Base-by-base conservation (phyloP, 495 filamentous ascomycete genomes). In the Penicillium pancosmium region DNA sequence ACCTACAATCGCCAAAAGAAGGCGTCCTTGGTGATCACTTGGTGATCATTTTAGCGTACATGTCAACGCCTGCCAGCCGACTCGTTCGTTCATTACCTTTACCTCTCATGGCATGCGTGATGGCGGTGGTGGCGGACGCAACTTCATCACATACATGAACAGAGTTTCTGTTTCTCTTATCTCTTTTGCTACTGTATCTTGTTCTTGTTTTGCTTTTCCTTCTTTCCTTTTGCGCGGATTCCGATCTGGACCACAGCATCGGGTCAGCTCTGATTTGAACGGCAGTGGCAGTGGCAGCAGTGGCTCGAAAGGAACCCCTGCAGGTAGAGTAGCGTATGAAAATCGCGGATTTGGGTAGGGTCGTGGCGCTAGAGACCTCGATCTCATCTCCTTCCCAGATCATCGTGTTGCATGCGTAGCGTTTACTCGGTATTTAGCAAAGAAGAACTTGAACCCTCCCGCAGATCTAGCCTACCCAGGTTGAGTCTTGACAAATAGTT, bases 191-290 rank as follows among this genome's bases (percentile, higher is more conserved):
- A 21, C 19, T 1, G 19, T 7, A 27, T 4, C 25, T 27, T 27
- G 25, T 27, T 27, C 3, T 27, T 27, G 25, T 27, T 31, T 31
- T 27, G n/a, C n/a, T 38, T 5, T n/a, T 36, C 4, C 21, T 52
- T 56, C n/a, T 49, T 56, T 53, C 10, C 50, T 51, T 36, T 46
- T 48, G 46, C 46, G 1, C 4, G 46, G 36, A 56, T 68, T 64
- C 59, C 52, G 65, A 70, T 70, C 60, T 66, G 44, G 51, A 57
- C 67, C 55, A 63, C 55, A 63, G 46, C 27, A 61, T 70, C 57
- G 60, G 59, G 50, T 55, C 49, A 48, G 52, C 54, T 38, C 55
- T 8, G 43, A 52, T 18, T 56, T 34, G 41, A 55, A 63, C 48
- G 46, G 61, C 46, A 27, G 41, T 46, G 16, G 36, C 36, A 12